Base-by-base conservation (phyloP, 139 green algal species). In the Microglena sp. region DNA sequence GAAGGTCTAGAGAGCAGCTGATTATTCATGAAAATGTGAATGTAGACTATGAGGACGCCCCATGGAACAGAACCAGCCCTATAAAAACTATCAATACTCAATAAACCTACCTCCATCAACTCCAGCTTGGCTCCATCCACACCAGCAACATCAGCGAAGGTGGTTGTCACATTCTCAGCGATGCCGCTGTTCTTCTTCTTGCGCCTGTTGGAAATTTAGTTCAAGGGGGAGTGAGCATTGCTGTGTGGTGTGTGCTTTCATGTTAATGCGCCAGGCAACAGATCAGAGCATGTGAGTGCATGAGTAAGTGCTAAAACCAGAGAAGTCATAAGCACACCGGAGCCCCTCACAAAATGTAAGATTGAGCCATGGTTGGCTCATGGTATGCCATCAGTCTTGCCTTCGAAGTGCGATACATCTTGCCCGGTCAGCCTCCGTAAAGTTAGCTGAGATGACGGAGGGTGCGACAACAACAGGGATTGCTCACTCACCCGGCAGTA, bases 111-210 rank as follows among this genome's bases (percentile, higher is more conserved):
- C 76, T 89, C 84, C 32, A 75, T 56, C 45, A 96, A 81, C 80
- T 96, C 89, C 65, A 77, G 69, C 70, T 95, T 96, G 33, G 91
- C 92, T 0, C 69, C 72, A 53, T 93, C 86, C 58, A 97, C 86
- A 5, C 91, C 91, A 7, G 79, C 79, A 34, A 92, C 85, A 43
- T 92, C 85, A 32, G 59, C 69, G 68, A 92, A 92, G 0, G 84
- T 90, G 63, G 81, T 70, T n/a, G 32, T 29, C 1, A 81, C 72
- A 2, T 65, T 64, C 33, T 68, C 34, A 7, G 60, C 53, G 24
- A 64, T 67, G 55, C 36, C 46, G 46, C 33, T 8, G 28, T 26
- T 28, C 46, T 79, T 79, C 65, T 83, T 83, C 27, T 57, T 66
- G 35, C 64, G 30, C 28, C 5, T 62, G 6, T 40, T n/a, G n/a